Base-by-base conservation (phyloP, 169 alveolate genomes). In the Plasmodium berghei region DNA sequence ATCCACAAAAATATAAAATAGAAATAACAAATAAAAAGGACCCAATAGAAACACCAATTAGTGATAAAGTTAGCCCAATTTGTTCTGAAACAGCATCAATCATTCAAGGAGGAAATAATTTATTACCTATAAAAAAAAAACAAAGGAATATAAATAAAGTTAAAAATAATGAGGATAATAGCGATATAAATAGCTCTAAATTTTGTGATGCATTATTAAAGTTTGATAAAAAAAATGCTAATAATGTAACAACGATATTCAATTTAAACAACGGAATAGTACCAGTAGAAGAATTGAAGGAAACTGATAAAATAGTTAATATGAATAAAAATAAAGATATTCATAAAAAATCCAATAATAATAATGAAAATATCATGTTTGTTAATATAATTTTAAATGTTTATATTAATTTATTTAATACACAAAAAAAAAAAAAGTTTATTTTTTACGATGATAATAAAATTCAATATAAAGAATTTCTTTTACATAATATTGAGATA, bases 371-470 rank as follows among this genome's bases (percentile, higher is more conserved):
- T 26, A 12, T 77, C 10, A 58, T 77, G 74, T 77, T 77, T 58
- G 89, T 77, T 28, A 77, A 77, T 64, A 55, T 77, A 22, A 49
- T 77, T 26, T 69, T 77, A 58, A 77, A 77, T 52, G 72, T 77
- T 34, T 77, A 77, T 69, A 69, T 77, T 16, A 63, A 56, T 28
- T 42, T 77, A 58, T 77, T 58, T 64, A 77, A 77, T 69, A 48
- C 55, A 14, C 63, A 58, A 64, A 77, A 69, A 28, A 58, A 40
- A 61, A 40, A 77, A 58, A 64, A 28, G 45, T 52, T 62, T 42
- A 4, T 77, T 16, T 77, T 77, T 69, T 77, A 77, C 16, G 61
- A 56, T 20, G 89, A 77, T 56, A 77, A 77, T 58, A 69, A 77
- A 64, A 58, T 63, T 40, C n/a, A 55, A 16, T 77, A 77, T 69